Percentiles rank a stretch among this genome's conserved stretches.
Conservation (phyloP, 257 asterid genomes). For the Anisodus acutangulus region DNA sequence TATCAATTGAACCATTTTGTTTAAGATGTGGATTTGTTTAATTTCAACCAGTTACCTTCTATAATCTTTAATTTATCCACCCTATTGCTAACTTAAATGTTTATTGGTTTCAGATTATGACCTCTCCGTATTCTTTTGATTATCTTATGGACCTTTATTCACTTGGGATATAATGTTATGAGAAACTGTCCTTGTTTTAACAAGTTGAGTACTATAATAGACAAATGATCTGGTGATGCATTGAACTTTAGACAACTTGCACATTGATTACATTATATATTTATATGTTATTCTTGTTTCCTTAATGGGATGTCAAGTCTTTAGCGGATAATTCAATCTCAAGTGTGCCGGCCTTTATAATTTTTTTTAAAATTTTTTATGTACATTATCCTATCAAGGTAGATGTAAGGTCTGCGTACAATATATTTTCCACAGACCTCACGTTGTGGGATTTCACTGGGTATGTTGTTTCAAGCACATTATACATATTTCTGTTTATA, state of each 20-base stretch:
- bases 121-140: background rate
- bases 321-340: background rate
- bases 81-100: background rate
- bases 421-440: too few species aligned
- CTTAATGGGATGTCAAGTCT: background rate
- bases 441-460: too few species aligned
- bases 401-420: too few species aligned
- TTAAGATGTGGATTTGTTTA: background rate
- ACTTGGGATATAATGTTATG: background rate
- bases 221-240: background rate
- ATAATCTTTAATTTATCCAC: background rate
- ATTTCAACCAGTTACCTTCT: background rate
- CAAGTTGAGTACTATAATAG: background rate
- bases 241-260: background rate
- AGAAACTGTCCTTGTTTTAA: background rate
- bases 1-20: background rate
- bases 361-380: background rate
- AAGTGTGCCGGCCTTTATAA: background rate
- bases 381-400: too few species aligned
- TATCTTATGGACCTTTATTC: background rate
- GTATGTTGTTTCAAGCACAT: background rate
- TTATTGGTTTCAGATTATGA: background rate
- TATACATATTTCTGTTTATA: background rate
- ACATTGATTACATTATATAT: background rate
- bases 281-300: constrained; percentile 10